Evolutionary conservation across 2,329 filamentous ascomycete genomes (phyloP), one percentile per base, ranked within the genome.

Genomic region (Hypoxylon sp.): DNA sequence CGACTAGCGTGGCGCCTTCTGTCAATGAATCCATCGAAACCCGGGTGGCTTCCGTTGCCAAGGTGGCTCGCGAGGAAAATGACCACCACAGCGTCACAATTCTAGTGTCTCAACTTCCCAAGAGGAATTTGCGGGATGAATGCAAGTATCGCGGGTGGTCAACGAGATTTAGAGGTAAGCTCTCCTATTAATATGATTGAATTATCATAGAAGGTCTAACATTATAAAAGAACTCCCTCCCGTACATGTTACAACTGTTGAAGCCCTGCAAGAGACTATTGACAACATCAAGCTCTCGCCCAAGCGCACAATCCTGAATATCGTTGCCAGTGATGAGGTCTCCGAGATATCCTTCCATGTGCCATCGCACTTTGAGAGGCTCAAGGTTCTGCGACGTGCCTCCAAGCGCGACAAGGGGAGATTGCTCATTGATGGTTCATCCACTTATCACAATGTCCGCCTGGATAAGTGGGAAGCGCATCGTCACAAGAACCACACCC

Each of bases 351-450:
- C 39, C 16, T 55, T 55, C 39, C 14, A 55, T 4, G 52, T 55
- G 2, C 52, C 52, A 19, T 55, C 52, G 12, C 52, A 55, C 39
- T 55, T 55, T 46, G 52, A 55, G n/a, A 55, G 43, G 39, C 52
- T 55, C 16, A 55, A 55, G 52, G 27, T 55, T 21, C 41, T 55
- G n/a, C 52, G 52, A 11, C 46, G 52, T 5, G 52, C 52, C 21
- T 46, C 52, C 39, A 55, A 55, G 30, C 37, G 41, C 41, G 52
- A 55, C 52, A 46, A 46, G 25, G 52, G 52, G 1, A 55, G 41
- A 32, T 16, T 55, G 12, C 16, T 55, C 5, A 55, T 55, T 29
- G 52, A 55, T 25, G 52, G 52, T 14, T 34, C 52, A 12, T 55
- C 52, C 39, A 55, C 52, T 32, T 55, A 55, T 16, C 52, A 55